phyloP scores from a whole-genome alignment of 345 rosid species.

The Heritiera littoralis region DNA sequence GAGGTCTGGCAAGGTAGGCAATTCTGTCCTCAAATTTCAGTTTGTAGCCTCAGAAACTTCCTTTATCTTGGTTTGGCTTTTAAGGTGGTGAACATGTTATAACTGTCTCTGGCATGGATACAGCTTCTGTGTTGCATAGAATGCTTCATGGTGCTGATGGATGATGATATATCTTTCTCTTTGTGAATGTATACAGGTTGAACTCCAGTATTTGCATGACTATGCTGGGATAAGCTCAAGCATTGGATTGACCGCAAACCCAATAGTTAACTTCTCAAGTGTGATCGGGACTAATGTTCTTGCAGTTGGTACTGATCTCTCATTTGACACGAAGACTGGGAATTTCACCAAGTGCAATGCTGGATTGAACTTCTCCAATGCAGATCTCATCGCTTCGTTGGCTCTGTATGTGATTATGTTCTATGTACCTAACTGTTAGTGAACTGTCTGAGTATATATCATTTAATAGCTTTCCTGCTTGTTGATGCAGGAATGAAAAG shows the following conservation, averaged over 20 bases:
- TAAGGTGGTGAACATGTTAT: background rate
- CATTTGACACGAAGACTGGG: slow-evolving; percentile 81
- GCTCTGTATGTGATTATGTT: slow-evolving; percentile 56
- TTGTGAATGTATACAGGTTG: slow-evolving; percentile 49
- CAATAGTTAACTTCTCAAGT: slow-evolving; percentile 75
- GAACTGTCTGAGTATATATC: background rate
- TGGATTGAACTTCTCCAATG: slow-evolving; percentile 68
- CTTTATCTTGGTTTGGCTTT: background rate
- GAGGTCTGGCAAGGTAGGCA: slow-evolving; percentile 79
- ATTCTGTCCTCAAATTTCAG: background rate
- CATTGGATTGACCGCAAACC: slow-evolving; percentile 82
- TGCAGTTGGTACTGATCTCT: slow-evolving; percentile 74
- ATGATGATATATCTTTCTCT: background rate
- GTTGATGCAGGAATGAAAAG: slow-evolving; percentile 67
- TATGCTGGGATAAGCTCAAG: slow-evolving; percentile 78
- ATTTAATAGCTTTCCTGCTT: background rate
- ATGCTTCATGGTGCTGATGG: background rate
- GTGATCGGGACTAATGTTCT: slow-evolving; percentile 63
- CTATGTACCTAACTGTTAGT: background rate
- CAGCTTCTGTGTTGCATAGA: background rate
- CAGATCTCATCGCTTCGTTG: slow-evolving; percentile 68
- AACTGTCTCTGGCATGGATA: background rate
- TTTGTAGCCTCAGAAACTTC: background rate
- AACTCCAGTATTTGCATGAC: slow-evolving; percentile 89
- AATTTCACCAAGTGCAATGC: slow-evolving; percentile 76